Conservation (phyloP, 2,329 filamentous ascomycete genomes). For the Fusarium foetens region DNA sequence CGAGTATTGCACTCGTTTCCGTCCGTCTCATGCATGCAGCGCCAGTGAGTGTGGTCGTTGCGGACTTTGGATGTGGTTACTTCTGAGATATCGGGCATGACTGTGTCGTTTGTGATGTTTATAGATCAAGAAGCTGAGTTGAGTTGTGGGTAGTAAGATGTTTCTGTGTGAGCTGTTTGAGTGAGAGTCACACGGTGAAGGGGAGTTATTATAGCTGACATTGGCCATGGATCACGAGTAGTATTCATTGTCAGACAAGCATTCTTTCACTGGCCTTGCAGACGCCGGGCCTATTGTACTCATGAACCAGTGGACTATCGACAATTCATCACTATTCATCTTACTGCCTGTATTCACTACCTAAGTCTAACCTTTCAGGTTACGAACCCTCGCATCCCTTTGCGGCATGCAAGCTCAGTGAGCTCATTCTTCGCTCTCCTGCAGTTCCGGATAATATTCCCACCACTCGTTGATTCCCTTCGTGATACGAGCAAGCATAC, state of each 20-base stretch:
- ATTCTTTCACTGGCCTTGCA: background rate
- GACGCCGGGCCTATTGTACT: fast-evolving
- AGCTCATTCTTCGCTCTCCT: background rate
- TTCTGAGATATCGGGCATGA: background rate
- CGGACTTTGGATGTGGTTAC: background rate
- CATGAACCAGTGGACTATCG: background rate
- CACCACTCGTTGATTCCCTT: background rate
- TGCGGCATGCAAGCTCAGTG: no score
- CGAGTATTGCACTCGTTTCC: background rate
- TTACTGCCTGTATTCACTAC: background rate
- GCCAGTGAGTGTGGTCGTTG: background rate
- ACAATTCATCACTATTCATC: background rate
- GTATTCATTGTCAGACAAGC: background rate
- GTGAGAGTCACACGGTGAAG: background rate
- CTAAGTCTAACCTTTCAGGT: background rate
- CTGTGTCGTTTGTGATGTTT: fast-evolving
- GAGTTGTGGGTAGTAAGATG: background rate
- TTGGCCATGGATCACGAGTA: no score
- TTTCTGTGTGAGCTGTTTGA: background rate
- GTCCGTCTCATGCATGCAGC: background rate
- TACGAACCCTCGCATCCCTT: background rate
- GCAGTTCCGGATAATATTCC: background rate
- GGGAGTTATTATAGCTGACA: fast-evolving
- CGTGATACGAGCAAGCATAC: background rate
- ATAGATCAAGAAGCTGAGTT: background rate